phyloP scores from a whole-genome alignment of 257 asterid species.

The Lavandula angustifolia region DNA sequence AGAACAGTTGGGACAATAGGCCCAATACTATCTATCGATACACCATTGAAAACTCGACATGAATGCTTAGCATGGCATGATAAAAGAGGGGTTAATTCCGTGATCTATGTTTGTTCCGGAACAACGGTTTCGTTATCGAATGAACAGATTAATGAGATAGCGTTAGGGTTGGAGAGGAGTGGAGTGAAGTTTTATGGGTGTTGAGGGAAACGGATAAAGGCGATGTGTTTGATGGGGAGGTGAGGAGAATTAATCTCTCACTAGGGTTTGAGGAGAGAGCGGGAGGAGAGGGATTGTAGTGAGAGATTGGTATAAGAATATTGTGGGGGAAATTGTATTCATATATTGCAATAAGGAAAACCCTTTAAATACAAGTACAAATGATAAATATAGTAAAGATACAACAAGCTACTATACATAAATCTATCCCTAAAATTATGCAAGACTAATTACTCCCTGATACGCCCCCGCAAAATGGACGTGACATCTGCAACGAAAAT shows the following conservation, averaged over 20 bases:
- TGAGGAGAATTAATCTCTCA: constrained; percentile 36
- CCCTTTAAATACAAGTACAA: too few relatives aligned
- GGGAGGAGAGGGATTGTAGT: constrained; percentile 33
- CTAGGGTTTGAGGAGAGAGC: constrained; percentile 40
- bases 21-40: constrained; percentile 37
- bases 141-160: constrained; percentile 32
- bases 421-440: too few relatives aligned
- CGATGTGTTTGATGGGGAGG: constrained; percentile 33
- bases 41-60: constrained; percentile 6
- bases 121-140: constrained; percentile 28
- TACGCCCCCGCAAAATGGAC: too few relatives aligned
- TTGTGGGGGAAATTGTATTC: too few relatives aligned
- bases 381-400: too few relatives aligned
- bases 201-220: constrained; percentile 48
- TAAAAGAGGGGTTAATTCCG: constrained; percentile 26
- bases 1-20: constrained; percentile 34
- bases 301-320: constrained; percentile 39
- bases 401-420: too few relatives aligned
- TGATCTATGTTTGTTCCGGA: constrained; percentile 32
- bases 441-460: too few relatives aligned
- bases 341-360: too few relatives aligned
- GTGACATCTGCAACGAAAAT: too few relatives aligned
- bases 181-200: constrained; percentile 44
- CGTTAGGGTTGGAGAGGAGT: constrained; percentile 30
- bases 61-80: constrained; percentile 38